Evolutionary conservation across 176 grass and related monocot species (phyloP).

Genomic region (Pontederia paniculata): DNA sequence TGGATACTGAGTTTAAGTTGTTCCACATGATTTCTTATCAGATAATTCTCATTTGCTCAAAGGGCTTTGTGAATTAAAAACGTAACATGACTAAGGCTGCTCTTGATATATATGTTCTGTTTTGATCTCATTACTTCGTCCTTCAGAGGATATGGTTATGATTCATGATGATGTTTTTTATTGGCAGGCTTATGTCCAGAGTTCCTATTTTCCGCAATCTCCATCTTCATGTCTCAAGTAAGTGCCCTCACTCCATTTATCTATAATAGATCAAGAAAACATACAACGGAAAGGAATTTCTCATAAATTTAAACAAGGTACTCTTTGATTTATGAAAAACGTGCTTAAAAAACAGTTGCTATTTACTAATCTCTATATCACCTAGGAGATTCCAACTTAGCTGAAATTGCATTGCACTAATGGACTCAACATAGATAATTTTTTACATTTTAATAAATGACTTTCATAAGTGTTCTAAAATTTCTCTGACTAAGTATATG

Average conservation of each 20-base stretch:
- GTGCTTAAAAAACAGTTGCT: not conserved
- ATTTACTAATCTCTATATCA: too few species aligned
- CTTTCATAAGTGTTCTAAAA: too few species aligned
- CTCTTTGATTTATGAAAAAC: not conserved
- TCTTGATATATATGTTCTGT: not conserved
- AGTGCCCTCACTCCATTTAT: slow-evolving; percentile 5
- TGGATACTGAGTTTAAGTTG: too few species aligned
- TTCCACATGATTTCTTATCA: too few species aligned
- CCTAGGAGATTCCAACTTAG: too few species aligned
- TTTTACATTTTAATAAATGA: too few species aligned
- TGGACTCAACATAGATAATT: too few species aligned
- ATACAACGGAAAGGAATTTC: not conserved
- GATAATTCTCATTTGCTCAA: too few species aligned
- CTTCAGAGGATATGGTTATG: not conserved
- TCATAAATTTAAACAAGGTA: not conserved
- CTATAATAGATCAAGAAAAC: not conserved
- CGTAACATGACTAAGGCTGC: too few species aligned
- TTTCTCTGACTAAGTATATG: too few species aligned
- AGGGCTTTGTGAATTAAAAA: too few species aligned
- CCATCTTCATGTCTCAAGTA: slow-evolving; percentile 94
- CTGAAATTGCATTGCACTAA: too few species aligned
- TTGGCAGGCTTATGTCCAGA: slow-evolving; percentile 82
- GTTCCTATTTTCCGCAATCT: slow-evolving; percentile 61
- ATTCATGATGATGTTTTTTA: not conserved
- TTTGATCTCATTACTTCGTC: not conserved